A percentile compares a stretch with the other conserved stretches of the same genome.
Evolutionary conservation across 805 yeast species (phyloP).

Genomic region (Zygosaccharomyces siamensis): DNA sequence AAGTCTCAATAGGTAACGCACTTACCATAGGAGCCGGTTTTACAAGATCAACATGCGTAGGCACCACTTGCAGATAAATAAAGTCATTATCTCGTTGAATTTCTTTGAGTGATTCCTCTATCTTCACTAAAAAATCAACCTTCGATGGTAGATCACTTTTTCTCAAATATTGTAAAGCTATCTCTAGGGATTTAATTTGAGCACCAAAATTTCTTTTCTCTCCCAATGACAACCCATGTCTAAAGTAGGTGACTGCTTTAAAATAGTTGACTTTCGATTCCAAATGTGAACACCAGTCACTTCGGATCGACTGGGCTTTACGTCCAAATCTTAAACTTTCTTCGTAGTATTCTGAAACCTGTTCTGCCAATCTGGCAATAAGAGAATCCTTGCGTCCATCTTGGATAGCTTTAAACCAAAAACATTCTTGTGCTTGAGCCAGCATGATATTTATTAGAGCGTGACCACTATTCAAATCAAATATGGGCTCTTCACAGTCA

Average conservation of each 20-base stretch:
- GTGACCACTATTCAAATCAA: slow-evolving; percentile 47
- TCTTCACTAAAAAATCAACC: slow-evolving; percentile 42
- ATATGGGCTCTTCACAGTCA: slow-evolving; percentile 18
- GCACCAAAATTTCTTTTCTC: slow-evolving; percentile 53
- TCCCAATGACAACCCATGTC: slow-evolving; percentile 46
- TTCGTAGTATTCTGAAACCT: slow-evolving; percentile 54
- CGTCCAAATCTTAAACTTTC: slow-evolving; percentile 42
- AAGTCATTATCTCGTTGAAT: slow-evolving; percentile 79
- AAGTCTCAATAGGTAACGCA: slow-evolving; percentile 37
- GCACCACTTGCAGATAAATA: slow-evolving; percentile 66
- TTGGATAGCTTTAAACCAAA: slow-evolving; percentile 65
- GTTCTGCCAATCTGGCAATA: slow-evolving; percentile 60
- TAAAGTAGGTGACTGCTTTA: slow-evolving; percentile 61
- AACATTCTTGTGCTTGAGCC: slow-evolving; percentile 84
- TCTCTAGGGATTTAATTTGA: slow-evolving; percentile 49
- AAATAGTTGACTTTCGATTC: slow-evolving; percentile 61
- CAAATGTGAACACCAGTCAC: slow-evolving; percentile 64
- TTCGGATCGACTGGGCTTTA: slow-evolving; percentile 46
- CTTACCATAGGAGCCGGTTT: slow-evolving; percentile 55
- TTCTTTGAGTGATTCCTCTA: slow-evolving; percentile 43
- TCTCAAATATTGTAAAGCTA: slow-evolving; percentile 37
- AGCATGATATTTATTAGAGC: slow-evolving; percentile 51
- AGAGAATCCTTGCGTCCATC: slow-evolving; percentile 49
- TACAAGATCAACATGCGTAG: slow-evolving; percentile 41
- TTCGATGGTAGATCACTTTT: slow-evolving; percentile 32